Conservation (phyloP, 2,329 filamentous ascomycete genomes). For the Fusarium succisae region DNA sequence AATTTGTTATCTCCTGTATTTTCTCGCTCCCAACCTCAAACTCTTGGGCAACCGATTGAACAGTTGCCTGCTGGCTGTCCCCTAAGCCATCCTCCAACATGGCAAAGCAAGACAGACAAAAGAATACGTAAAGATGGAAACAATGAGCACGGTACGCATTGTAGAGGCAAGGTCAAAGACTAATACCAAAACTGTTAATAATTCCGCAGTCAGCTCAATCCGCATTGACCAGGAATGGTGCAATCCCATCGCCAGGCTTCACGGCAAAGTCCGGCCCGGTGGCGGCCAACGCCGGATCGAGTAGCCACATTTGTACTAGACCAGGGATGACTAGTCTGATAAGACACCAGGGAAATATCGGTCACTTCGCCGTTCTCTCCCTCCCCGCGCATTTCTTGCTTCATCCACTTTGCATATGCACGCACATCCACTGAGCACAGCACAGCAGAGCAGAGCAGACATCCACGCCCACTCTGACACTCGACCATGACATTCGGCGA, state of each 20-base stretch:
- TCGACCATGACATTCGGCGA: constrained; percentile 5
- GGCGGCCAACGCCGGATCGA: neutral
- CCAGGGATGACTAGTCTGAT: neutral
- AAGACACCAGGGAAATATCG: constrained; percentile 10
- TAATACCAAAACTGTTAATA: constrained; percentile 12
- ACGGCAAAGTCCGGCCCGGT: constrained; percentile 8
- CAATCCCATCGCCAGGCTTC: neutral
- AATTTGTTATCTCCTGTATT: neutral
- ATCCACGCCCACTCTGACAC: neutral
- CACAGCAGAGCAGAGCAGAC: neutral
- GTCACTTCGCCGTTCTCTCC: constrained; percentile 9
- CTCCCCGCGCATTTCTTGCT: constrained; percentile 1
- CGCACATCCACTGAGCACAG: neutral
- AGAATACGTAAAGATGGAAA: neutral
- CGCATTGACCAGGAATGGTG: neutral
- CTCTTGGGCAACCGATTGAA: neutral
- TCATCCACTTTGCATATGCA: constrained; percentile 13
- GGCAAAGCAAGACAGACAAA: neutral
- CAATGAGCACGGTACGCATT: neutral
- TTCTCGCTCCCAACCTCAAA: neutral
- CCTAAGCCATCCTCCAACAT: neutral
- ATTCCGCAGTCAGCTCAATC: neutral
- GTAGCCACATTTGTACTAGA: constrained; percentile 3
- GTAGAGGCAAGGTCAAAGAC: neutral
- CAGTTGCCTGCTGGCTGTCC: neutral